Evolutionary conservation across 1,284 basidiomycete species (phyloP).

Genomic region (Boletellus deceptivus): DNA sequence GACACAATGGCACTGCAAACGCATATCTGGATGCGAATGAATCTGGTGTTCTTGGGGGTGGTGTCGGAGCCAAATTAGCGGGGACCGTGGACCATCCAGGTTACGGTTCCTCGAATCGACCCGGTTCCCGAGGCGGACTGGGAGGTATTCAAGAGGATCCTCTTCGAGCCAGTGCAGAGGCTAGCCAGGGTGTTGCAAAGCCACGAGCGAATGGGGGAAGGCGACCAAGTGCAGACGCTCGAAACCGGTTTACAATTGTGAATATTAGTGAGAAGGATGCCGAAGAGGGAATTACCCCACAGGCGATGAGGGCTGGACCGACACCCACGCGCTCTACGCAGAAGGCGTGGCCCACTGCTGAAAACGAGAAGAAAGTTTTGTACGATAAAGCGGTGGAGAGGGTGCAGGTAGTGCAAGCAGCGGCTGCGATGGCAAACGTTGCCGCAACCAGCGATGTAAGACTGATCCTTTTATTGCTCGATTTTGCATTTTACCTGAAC

Average conservation of each 20-base stretch:
- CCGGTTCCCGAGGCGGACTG: conserved; percentile 24
- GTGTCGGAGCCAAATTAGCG: conserved; percentile 4
- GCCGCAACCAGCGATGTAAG: conserved; percentile 30
- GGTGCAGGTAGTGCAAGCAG: conserved; percentile 57
- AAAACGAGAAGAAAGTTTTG: conserved; percentile 63
- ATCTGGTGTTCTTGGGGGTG: conserved; percentile 34
- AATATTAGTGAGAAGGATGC: conserved; percentile 37
- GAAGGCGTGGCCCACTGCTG: conserved; percentile 50
- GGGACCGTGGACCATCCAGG: conserved; percentile 32
- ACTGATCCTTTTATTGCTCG: not conserved
- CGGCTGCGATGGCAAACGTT: conserved; percentile 32
- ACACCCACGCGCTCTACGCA: conserved; percentile 10
- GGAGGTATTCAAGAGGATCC: conserved; percentile 26
- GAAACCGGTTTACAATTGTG: conserved; percentile 37
- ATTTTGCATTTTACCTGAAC: not conserved
- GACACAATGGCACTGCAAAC: conserved; percentile 12
- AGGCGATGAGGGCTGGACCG: conserved; percentile 13
- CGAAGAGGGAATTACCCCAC: conserved; percentile 28
- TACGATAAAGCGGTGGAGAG: conserved; percentile 65
- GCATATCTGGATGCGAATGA: conserved; percentile 16
- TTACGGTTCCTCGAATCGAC: conserved; percentile 19
- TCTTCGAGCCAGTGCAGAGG: conserved; percentile 1
- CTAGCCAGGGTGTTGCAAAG: conserved; percentile 2
- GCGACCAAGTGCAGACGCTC: conserved; percentile 26
- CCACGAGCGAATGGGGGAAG: conserved; percentile 18